A percentile compares a stretch with the other conserved stretches of the same genome.
These are phyloP conservation scores for Botryotinia convoluta DNA, from an alignment of 2,329 filamentous ascomycete species.

Conservation along the genomic window DNA sequence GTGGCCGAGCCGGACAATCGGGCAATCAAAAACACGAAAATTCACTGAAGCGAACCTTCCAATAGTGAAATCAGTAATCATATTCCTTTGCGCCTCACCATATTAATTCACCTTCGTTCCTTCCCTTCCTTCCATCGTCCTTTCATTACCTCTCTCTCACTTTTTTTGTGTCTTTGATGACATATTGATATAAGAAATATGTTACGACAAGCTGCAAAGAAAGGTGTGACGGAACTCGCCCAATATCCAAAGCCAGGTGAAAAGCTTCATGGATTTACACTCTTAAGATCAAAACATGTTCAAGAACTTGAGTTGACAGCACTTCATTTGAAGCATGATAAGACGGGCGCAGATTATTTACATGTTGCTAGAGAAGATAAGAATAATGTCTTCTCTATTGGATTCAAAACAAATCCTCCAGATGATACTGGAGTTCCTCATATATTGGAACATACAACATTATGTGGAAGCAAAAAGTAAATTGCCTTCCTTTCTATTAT, in stretches of 20 bases:
- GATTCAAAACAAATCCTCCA: constrained; percentile 97
- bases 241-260: constrained; percentile 77
- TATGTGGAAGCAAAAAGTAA: constrained; percentile 92
- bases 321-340: constrained; percentile 85
- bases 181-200: constrained; percentile 38
- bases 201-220: constrained; percentile 48
- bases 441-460: constrained; percentile 94
- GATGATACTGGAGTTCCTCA: constrained; percentile 96
- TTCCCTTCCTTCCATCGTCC: background rate
- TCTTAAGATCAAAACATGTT: constrained; percentile 85
- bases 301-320: constrained; percentile 92
- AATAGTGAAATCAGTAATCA: constrained; percentile 3
- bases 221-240: constrained; percentile 72
- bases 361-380: constrained; percentile 92
- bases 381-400: constrained; percentile 99
- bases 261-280: constrained; percentile 88
- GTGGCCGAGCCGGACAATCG: constrained; percentile 17
- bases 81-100: constrained; percentile 8
- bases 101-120: background rate
- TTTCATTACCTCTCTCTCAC: background rate
- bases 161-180: constrained; percentile 2
- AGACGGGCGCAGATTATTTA: constrained; percentile 92
- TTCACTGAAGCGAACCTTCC: constrained; percentile 19
- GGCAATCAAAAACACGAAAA: constrained; percentile 19
- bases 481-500: constrained; percentile 29